Conservation (phyloP, 495 filamentous ascomycete species). For the Hyphodiscus hymeniophilus region DNA sequence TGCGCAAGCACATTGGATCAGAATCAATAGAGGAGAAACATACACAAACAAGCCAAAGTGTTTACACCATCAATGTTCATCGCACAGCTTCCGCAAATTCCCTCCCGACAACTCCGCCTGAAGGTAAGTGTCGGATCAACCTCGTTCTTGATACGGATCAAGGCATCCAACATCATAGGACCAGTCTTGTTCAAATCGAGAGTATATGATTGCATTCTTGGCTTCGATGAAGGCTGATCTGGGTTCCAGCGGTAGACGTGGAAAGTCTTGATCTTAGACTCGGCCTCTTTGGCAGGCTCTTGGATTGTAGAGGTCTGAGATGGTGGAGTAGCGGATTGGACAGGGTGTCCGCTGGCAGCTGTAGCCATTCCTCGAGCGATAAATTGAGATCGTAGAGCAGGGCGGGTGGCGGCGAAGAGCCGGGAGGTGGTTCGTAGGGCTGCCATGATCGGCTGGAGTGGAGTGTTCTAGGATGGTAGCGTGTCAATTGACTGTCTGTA, state of each 20-base stretch:
- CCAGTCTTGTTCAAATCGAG: conserved; percentile 97
- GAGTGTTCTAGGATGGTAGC: conserved; percentile 1
- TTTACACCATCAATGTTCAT: conserved; percentile 99
- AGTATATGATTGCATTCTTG: conserved; percentile 87
- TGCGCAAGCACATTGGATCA: background rate
- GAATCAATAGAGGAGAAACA: conserved; percentile 28
- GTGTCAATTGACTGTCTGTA: too few relatives aligned
- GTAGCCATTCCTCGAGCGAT: conserved; percentile 15
- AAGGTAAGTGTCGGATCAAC: conserved; percentile 94
- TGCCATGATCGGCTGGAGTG: conserved; percentile 57
- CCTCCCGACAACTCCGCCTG: conserved; percentile 89
- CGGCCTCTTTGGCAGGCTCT: conserved; percentile 44
- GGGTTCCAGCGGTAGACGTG: conserved; percentile 99
- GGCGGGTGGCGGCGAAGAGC: conserved; percentile 50
- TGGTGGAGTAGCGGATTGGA: conserved; percentile 38
- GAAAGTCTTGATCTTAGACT: conserved; percentile 80
- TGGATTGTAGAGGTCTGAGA: conserved; percentile 26
- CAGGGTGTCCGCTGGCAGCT: conserved; percentile 3
- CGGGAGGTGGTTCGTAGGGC: conserved; percentile 64
- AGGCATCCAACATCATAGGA: conserved; percentile 93
- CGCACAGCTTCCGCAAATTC: conserved; percentile 95
- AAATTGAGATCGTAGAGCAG: conserved; percentile 31
- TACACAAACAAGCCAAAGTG: conserved; percentile 96
- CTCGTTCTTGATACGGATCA: conserved; percentile 99
- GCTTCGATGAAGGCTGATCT: conserved; percentile 82